Base-by-base conservation (phyloP, 768 basidiomycete genomes). In the Mycena haematopus region DNA sequence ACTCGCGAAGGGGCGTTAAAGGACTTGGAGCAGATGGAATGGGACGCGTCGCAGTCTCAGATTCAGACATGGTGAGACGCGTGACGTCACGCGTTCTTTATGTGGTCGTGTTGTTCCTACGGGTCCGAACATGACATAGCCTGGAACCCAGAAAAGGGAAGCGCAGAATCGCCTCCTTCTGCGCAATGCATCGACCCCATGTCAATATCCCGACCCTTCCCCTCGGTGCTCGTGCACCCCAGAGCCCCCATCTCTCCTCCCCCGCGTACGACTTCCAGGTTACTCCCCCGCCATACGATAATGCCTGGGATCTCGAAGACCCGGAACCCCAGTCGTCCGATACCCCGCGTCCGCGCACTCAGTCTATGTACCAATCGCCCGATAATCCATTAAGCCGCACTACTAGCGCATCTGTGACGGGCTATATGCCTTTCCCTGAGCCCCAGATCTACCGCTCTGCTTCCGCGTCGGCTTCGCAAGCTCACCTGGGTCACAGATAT, bases 1-100 rank as follows among this genome's bases (percentile, higher is more conserved):
- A 92, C 11, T 84, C 80, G 6, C 78, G 80, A 33, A 93, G 80
- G 0, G 90, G 84, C 0, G 73, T 77, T 2, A 84, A 84, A 11
- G 85, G 83, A 17, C 81, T 82, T 24, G 84, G 83, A 1, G 85
- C 82, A 6, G 91, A 91, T 7, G 88, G 86, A 15, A 87, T 42
- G n/a, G 50, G 50, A 33, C 31, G n/a, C 6, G 50, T 2, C 3
- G 27, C 31, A 51, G 8, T 7, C 36, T 47, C 44, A 9, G 52
- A 69, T 40, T 62, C 63, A 33, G 65, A 67, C 65, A 69, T 65
- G 56, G 60, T 35, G 60, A 52, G 63, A 53, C 52, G 62, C 25
- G 62, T 19, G 19, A 17, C 19, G 40, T 9, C 2, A 42, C 40
- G 40, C 40, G 40, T 19, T 9, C 19, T 9, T 31, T 31, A 9